phyloP scores from a whole-genome alignment of 257 asterid species.

The Scutellaria baicalensis region DNA sequence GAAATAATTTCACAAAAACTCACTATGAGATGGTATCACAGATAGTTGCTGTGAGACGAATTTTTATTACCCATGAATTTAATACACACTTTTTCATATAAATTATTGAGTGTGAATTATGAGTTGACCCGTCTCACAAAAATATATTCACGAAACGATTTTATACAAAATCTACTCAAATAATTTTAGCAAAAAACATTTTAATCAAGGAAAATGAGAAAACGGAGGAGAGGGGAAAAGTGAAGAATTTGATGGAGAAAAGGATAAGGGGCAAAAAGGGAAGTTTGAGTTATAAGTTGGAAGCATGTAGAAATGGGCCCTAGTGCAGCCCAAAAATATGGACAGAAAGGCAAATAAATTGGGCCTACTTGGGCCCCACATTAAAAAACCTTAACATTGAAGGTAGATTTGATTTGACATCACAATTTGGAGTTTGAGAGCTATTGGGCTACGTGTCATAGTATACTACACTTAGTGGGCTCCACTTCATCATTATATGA shows the following conservation, averaged over 20 bases:
- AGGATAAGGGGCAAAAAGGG: neutral
- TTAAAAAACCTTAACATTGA: neutral
- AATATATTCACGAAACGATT: no score
- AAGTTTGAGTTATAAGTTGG: neutral
- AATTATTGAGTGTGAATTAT: no score
- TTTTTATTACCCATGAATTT: no score
- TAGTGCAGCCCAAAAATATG: neutral
- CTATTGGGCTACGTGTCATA: neutral
- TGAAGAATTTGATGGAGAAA: neutral
- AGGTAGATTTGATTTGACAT: neutral
- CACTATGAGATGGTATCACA: no score
- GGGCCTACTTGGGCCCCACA: neutral
- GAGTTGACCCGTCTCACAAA: no score
- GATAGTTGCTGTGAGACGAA: no score
- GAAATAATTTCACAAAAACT: no score
- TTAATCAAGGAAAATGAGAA: neutral
- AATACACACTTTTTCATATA: no score
- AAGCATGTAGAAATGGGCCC: neutral
- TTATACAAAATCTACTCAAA: no score
- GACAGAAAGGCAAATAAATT: neutral
- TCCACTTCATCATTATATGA: neutral
- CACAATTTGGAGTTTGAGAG: neutral
- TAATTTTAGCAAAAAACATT: neutral
- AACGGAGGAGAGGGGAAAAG: neutral
- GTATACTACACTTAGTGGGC: neutral